Evolutionary conservation across 257 asterid genomes (phyloP).

Genomic region (Solanum sitiens): DNA sequence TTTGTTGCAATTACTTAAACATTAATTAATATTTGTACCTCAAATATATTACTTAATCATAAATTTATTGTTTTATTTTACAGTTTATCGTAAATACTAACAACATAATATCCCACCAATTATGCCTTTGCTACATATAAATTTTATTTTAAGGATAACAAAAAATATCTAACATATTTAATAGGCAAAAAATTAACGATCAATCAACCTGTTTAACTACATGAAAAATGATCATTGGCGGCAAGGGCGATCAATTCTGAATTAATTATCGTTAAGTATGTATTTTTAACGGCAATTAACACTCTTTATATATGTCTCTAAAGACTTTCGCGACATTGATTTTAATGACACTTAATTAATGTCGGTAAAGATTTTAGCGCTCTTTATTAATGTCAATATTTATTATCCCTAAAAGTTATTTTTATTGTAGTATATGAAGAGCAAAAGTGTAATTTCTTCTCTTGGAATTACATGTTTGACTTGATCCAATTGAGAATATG

Average conservation of each 20-base stretch:
- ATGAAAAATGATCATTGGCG: no score
- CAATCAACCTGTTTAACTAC: not conserved
- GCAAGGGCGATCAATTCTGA: no score
- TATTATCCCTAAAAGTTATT: no score
- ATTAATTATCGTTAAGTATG: no score
- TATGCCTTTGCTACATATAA: no score
- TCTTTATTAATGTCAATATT: no score
- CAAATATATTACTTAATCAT: not conserved
- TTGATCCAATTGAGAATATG: not conserved
- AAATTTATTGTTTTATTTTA: not conserved
- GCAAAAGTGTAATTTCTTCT: not conserved
- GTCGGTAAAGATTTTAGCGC: no score
- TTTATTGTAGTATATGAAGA: not conserved
- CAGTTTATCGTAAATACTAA: not conserved
- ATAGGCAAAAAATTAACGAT: not conserved
- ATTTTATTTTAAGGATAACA: not conserved
- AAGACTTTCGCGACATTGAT: no score
- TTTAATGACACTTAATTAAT: no score
- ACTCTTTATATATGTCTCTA: no score
- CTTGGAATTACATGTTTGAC: not conserved
- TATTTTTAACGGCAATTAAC: no score
- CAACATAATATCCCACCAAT: no score
- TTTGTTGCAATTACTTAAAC: not conserved
- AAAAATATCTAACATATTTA: not conserved
- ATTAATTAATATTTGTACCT: not conserved